Evolutionary conservation across 495 filamentous ascomycete species (phyloP), one percentile per base, ranked within the genome.

Genomic region (Penicillium riverlandense): DNA sequence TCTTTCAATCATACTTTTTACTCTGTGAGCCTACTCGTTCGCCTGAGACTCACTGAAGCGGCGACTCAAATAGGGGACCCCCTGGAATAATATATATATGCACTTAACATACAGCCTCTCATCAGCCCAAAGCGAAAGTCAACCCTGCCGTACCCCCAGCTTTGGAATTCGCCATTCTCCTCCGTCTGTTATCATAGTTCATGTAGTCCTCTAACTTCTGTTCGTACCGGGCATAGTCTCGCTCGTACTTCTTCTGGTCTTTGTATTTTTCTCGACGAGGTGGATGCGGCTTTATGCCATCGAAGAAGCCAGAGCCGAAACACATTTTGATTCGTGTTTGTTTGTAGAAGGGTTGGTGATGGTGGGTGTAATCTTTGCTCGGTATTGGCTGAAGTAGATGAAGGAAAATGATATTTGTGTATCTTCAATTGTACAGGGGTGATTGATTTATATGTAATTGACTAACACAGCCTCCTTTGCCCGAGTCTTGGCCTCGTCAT

Each of bases 401-500:
- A 22, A 22, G 22, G 22, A 22, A 6, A 22, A 6, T 22, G 4
- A 22, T 22, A 22, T 22, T 22, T 22, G 22, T 22, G 22, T 22
- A 22, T 4, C 22, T 22, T 22, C 6, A 22, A 22, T 22, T 6
- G 22, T 22, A 0, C 22, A 4, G 6, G 22, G 22, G 22, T 22
- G 22, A 22, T 22, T 22, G 22, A 22, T 22, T 22, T 22, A 15
- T 36, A 36, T 13, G 10, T 14, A 36, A 13, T 14, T 36, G 2
- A 22, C 35, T 1, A 13, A 13, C 35, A 13, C 22, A 6, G 8
- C 16, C 38, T 40, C 5, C 12, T 40, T 40, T 38, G 8, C 38
- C 38, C 38, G 9, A n/a, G 15, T n/a, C 38, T 28, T 40, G 22
- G 38, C 38, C 30, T 40, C 38, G 38, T 40, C 38, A 40, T 40